phyloP scores from a whole-genome alignment of 1,139 yeast species.

The Candida tropicalis region DNA sequence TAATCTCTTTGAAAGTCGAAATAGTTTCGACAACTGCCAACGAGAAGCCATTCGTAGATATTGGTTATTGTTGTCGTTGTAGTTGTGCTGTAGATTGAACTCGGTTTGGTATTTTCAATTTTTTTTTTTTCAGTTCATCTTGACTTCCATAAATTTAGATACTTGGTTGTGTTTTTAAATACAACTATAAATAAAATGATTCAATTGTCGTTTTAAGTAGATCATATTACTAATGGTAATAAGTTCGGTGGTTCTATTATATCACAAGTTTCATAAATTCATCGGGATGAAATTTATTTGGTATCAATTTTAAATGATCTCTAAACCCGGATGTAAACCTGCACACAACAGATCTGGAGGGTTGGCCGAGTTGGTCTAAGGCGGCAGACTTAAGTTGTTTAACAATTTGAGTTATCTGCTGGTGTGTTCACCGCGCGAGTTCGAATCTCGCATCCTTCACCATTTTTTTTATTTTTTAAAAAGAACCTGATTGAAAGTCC shows the following conservation, averaged over 20 bases:
- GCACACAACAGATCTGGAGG: conserved; percentile 4
- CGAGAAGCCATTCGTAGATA: background rate
- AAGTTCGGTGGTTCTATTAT: no score
- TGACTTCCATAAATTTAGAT: no score
- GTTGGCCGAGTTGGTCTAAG: conserved; percentile 12
- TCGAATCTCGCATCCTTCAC: conserved; percentile 1
- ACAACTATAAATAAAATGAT: no score
- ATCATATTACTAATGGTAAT: no score
- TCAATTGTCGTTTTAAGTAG: no score
- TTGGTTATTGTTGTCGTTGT: background rate
- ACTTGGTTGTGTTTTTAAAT: no score
- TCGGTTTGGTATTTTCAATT: background rate
- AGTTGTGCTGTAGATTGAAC: no score
- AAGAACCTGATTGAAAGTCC: no score
- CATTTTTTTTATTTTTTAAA: background rate
- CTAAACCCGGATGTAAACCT: no score
- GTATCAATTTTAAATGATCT: no score
- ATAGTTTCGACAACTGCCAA: background rate
- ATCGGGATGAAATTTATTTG: no score
- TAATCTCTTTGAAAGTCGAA: background rate
- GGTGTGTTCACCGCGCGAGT: conserved; percentile 4
- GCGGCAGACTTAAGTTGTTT: conserved; percentile 10
- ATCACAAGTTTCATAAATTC: no score
- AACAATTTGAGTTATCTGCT: conserved; percentile 4
- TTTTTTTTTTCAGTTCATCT: background rate